Evolutionary conservation across 257 asterid species (phyloP).

Genomic region (Linderniella brevidens): DNA sequence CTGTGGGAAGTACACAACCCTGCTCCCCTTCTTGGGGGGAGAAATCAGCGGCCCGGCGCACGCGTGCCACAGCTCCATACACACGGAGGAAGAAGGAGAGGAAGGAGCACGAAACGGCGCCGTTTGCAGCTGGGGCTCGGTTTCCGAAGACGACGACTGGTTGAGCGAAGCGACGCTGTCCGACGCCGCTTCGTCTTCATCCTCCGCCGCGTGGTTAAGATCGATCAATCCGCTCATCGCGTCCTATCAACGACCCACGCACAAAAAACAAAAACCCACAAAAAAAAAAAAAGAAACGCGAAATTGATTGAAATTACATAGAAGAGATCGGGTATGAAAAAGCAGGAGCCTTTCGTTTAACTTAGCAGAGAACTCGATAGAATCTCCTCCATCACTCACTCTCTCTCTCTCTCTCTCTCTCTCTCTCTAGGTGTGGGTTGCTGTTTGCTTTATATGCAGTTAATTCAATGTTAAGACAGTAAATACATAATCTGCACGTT

Average conservation of each 20-base stretch:
- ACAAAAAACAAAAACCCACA: conserved; percentile 23
- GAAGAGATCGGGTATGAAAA: not conserved
- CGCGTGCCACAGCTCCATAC: conserved; percentile 98
- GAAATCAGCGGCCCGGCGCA: conserved; percentile 95
- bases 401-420: too few species aligned
- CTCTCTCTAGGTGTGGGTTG: too few species aligned
- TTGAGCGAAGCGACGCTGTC: too few species aligned
- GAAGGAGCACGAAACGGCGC: conserved; percentile 9
- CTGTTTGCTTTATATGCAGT: too few species aligned
- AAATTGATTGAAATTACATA: not conserved
- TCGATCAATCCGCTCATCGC: conserved; percentile 46
- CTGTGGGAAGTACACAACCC: conserved; percentile 78
- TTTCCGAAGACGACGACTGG: conserved; percentile 17
- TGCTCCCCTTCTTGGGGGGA: conserved; percentile 68
- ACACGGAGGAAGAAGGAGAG: conserved; percentile 27
- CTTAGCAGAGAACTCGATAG: too few species aligned
- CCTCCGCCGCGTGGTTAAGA: conserved; percentile 26
- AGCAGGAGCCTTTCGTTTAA: too few species aligned
- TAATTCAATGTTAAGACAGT: too few species aligned
- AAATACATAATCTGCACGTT: too few species aligned
- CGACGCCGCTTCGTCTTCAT: conserved; percentile 31
- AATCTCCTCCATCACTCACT: too few species aligned
- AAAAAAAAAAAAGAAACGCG: too few species aligned
- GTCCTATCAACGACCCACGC: too few species aligned
- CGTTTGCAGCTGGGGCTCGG: conserved; percentile 13